These are phyloP conservation scores for Trapa bicornis DNA, from an alignment of 345 rosid genomes.

Conservation along the genomic window DNA sequence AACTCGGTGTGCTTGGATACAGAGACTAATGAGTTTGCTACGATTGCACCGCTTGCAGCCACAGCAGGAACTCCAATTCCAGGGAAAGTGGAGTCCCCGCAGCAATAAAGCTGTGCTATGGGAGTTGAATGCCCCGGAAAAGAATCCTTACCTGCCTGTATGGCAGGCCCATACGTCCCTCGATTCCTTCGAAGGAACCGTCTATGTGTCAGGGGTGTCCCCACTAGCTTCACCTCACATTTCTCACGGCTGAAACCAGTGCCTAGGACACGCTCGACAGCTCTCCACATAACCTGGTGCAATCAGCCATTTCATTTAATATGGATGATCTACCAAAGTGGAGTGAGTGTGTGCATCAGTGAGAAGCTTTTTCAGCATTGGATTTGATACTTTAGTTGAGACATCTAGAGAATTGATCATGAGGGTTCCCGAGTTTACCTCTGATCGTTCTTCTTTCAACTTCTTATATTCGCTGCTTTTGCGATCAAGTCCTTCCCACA, in stretches of 20 bases:
- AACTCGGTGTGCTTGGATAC: conserved; percentile 74
- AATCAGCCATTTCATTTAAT: neutral
- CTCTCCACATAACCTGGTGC: conserved; percentile 76
- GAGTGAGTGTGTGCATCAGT: neutral
- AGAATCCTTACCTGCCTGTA: conserved; percentile 62
- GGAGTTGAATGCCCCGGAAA: conserved; percentile 88
- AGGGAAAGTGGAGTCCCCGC: conserved; percentile 84
- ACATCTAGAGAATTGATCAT: neutral
- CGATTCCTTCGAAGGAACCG: conserved; percentile 70
- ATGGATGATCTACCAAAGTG: neutral
- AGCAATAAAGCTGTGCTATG: conserved; percentile 60
- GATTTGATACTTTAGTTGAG: neutral
- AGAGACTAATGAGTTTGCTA: conserved; percentile 70
- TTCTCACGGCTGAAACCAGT: conserved; percentile 62
- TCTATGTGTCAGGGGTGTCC: conserved; percentile 76
- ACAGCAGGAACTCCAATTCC: conserved; percentile 93
- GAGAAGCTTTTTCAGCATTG: neutral
- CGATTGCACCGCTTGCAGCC: conserved; percentile 91
- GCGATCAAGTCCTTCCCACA: conserved; percentile 81
- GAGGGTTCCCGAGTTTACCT: conserved; percentile 30
- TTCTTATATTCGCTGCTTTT: conserved; percentile 54
- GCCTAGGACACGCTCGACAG: conserved; percentile 76
- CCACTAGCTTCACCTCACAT: conserved; percentile 76
- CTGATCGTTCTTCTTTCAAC: conserved; percentile 75
- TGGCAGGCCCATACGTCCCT: conserved; percentile 85